Base-by-base conservation (phyloP, 352 stramenopile genomes). In the Phytophthora sp. region DNA sequence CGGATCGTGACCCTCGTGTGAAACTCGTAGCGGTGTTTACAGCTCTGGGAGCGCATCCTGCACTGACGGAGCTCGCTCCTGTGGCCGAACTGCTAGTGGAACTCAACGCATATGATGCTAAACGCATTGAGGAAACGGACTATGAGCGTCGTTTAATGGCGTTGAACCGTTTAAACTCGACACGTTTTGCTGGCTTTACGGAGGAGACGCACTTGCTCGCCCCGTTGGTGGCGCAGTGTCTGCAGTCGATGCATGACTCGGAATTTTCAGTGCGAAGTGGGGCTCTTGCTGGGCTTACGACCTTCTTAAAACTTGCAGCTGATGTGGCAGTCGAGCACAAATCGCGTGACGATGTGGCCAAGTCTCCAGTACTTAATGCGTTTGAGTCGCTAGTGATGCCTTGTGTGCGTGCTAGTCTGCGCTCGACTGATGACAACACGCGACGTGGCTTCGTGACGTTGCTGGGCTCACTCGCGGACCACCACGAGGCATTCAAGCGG, bases 321-420 rank as follows among this genome's bases (percentile, higher is more conserved):
- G 41, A 68, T 13, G 53, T 78, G 30, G 64, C 70, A 16, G 62
- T 77, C 16, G 52, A 68, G 2, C 58, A 65, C 8, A 56, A 58
- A 27, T 24, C 57, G 26, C 21, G 56, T 55, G 42, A 52, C 26
- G 63, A 66, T 26, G 63, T 21, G 3, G 59, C 52, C 7, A 83
- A 88, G 27, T 81, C 65, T 8, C 74, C 84, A 7, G 58, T 91
- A 18, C 57, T 91, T 4, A 92, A 91, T 56, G 81, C 91, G 7
- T 77, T 97, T 46, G 86, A 96, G 66, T 95, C 88, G 9, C 73
- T 95, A 21, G 79, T 97, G 29, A 96, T 98, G 86, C 91, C 90
- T 13, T 93, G 84, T 46, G 74, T 97, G 21, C 87, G 91, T 9
- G 76, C 82, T 33, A 97, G 91, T 44, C 65, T 98, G 16, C 89